Percentiles rank a stretch among this genome's conserved stretches.
Evolutionary conservation across 306 rosid genomes (phyloP).

Genomic region (Castanopsis chinensis): DNA sequence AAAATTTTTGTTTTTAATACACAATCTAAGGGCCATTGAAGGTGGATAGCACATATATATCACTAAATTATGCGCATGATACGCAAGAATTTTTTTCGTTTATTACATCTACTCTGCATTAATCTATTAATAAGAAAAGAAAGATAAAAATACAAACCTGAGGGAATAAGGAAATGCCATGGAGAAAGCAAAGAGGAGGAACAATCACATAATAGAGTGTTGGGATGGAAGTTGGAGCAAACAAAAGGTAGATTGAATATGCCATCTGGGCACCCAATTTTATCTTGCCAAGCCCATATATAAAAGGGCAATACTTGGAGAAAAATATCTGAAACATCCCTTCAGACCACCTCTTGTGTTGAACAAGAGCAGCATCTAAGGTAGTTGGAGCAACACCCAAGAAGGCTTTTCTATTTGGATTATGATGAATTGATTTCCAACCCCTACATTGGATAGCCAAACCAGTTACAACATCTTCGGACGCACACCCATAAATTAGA

Average conservation of each 20-base stretch:
- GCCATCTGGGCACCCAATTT: conserved; percentile 60
- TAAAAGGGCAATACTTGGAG: conserved; percentile 78
- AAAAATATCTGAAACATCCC: conserved; percentile 58
- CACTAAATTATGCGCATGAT: no score
- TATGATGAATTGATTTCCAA: conserved; percentile 70
- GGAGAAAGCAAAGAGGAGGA: conserved; percentile 61
- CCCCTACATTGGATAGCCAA: conserved; percentile 60
- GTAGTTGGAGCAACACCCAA: conserved; percentile 68
- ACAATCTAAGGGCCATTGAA: no score
- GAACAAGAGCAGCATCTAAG: conserved; percentile 45
- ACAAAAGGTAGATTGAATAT: conserved; percentile 49
- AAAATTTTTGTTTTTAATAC: no score
- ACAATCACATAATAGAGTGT: conserved; percentile 44
- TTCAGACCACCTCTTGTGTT: conserved; percentile 62
- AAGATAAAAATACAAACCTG: conserved; percentile 32
- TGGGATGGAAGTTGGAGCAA: conserved; percentile 70
- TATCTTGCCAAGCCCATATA: conserved; percentile 60
- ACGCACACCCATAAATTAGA: conserved; percentile 60
- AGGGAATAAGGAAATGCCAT: conserved; percentile 59
- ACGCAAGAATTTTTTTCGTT: no score
- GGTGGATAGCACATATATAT: no score
- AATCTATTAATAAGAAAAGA: background rate
- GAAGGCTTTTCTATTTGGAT: conserved; percentile 56
- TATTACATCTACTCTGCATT: background rate
- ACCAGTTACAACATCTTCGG: conserved; percentile 65